Percentiles rank a stretch among this genome's conserved stretches.
phyloP scores from a whole-genome alignment of 106 monocot genomes.

The Dioscorea dumetorum region DNA sequence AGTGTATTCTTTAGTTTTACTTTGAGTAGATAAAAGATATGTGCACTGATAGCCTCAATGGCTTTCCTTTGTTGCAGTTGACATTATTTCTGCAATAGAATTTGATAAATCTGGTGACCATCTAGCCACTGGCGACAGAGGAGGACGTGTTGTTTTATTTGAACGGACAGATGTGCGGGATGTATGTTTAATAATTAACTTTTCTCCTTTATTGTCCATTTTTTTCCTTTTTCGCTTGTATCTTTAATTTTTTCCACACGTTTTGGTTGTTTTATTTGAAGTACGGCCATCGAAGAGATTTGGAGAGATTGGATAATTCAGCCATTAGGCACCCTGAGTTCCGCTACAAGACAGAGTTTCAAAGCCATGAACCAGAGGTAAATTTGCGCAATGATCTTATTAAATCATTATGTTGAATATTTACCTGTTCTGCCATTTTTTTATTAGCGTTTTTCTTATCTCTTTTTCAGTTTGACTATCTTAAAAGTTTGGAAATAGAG shows the following conservation, averaged over 20 bases:
- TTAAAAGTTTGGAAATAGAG: slow-evolving; percentile 59
- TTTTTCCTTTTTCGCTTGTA: background rate
- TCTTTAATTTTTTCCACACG: background rate
- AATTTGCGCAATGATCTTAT: background rate
- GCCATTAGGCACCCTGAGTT: slow-evolving; percentile 29
- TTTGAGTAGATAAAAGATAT: background rate
- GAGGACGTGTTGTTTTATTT: slow-evolving; percentile 61
- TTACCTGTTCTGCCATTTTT: background rate
- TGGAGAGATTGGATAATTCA: slow-evolving; percentile 31
- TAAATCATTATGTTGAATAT: background rate
- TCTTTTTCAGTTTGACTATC: slow-evolving; percentile 51
- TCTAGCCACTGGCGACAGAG: slow-evolving; percentile 51
- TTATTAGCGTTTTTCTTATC: background rate
- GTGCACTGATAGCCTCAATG: background rate
- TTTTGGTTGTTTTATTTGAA: background rate
- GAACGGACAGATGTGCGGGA: slow-evolving; percentile 25
- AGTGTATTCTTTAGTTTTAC: background rate
- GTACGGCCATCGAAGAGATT: slow-evolving; percentile 23
- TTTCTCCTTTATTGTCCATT: background rate
- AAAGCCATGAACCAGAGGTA: slow-evolving; percentile 69
- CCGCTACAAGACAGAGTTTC: slow-evolving; percentile 55
- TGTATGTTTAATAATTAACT: slow-evolving; percentile 7
- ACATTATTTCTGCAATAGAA: slow-evolving; percentile 58
- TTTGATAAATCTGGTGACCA: slow-evolving; percentile 53
- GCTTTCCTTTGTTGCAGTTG: slow-evolving; percentile 25